Conservation (phyloP, 495 filamentous ascomycete species). For the Annulohypoxylon bovei region DNA sequence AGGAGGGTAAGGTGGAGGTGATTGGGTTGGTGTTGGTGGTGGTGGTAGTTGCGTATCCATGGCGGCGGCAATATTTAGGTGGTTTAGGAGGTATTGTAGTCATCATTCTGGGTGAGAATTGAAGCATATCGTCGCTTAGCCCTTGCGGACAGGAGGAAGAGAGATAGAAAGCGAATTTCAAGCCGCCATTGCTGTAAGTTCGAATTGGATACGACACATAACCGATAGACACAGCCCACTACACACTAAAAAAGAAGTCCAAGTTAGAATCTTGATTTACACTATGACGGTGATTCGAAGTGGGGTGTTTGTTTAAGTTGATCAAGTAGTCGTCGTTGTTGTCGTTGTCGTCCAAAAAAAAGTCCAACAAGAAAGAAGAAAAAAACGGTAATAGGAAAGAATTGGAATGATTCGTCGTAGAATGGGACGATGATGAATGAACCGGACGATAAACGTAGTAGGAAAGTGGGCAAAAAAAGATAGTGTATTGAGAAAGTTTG, state of each 20-base stretch:
- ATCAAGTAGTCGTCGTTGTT: constrained; percentile 10
- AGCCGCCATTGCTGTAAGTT: constrained; percentile 31
- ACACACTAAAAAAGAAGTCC: background rate
- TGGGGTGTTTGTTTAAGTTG: constrained; percentile 7
- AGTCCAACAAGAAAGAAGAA: constrained; percentile 23
- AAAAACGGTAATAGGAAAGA: constrained; percentile 15
- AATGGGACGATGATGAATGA: constrained; percentile 46
- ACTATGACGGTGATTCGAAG: constrained; percentile 4
- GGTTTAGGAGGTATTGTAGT: constrained; percentile 40
- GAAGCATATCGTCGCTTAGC: constrained; percentile 46
- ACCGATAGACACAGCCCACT: constrained; percentile 1
- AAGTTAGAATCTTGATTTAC: constrained; percentile 30
- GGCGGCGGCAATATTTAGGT: constrained; percentile 34
- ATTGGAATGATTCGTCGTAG: constrained; percentile 42
- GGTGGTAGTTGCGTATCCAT: constrained; percentile 46
- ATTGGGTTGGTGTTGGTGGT: background rate
- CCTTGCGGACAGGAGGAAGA: constrained; percentile 44
- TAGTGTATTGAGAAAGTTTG: constrained; percentile 37
- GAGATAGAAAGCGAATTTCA: constrained; percentile 38
- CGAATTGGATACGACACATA: constrained; percentile 19
- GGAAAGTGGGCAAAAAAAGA: constrained; percentile 38
- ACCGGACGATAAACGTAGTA: constrained; percentile 36
- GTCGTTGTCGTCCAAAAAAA: constrained; percentile 32
- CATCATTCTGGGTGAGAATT: constrained; percentile 48
- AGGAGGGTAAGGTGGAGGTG: constrained; percentile 39